Conservation (phyloP, 2,329 filamentous ascomycete genomes). For the Capronia epimyces region DNA sequence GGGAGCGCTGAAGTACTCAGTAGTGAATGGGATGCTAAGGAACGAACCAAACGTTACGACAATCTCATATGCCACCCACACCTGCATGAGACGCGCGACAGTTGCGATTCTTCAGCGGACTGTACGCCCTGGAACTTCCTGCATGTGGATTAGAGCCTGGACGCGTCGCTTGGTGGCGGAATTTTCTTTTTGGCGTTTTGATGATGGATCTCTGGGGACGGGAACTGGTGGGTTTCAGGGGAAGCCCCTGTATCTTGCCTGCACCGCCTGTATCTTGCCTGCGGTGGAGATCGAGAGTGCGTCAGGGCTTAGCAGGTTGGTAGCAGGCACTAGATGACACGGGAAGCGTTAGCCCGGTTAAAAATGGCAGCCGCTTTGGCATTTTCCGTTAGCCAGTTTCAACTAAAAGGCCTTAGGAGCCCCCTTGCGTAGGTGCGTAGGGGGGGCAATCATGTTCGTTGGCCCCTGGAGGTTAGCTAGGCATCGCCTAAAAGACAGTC, state of each 20-base stretch:
- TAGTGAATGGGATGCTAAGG: not conserved
- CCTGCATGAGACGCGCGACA: not conserved
- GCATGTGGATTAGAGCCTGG: not conserved
- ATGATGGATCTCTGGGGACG: conserved; percentile 1
- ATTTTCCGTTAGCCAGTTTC: not conserved
- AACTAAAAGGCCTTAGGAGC: not conserved
- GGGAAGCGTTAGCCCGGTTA: not conserved
- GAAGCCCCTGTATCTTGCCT: not conserved
- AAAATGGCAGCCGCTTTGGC: not conserved
- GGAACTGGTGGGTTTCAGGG: not conserved
- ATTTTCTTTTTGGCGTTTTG: not conserved
- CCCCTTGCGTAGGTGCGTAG: not conserved
- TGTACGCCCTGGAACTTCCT: not conserved
- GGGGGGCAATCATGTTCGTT: not conserved
- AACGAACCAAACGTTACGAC: not conserved
- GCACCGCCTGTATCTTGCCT: not conserved
- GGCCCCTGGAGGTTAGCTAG: not conserved
- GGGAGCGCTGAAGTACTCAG: not conserved
- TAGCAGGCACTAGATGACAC: not conserved
- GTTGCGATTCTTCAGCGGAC: not conserved
- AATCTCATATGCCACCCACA: not conserved
- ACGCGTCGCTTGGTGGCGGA: not conserved
- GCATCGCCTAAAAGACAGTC: not conserved
- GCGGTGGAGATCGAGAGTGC: not conserved
- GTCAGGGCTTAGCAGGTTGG: not conserved